Conservation (phyloP, 2,329 filamentous ascomycete genomes). For the Aspergillus ibericus region DNA sequence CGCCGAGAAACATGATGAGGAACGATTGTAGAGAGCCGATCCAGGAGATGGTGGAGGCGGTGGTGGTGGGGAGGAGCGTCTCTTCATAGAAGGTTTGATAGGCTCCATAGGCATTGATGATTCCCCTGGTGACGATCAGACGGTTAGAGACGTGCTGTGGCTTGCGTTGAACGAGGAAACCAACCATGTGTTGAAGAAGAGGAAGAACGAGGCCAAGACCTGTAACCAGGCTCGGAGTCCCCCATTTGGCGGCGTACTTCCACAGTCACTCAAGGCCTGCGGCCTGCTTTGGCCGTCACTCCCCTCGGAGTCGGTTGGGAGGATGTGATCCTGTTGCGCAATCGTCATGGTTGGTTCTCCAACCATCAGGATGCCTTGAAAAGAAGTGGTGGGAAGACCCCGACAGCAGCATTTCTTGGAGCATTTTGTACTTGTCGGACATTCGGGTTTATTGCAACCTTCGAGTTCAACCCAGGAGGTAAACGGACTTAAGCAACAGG, state of each 20-base stretch:
- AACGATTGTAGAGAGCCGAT: slow-evolving; percentile 53
- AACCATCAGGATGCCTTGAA: no score
- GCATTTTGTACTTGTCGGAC: no score
- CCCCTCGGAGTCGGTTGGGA: no score
- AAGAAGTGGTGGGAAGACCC: no score
- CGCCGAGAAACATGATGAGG: slow-evolving; percentile 47
- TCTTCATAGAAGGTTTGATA: slow-evolving; percentile 37
- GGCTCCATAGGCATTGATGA: slow-evolving; percentile 31
- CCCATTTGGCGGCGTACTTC: slow-evolving; percentile 21
- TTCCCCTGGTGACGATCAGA: slow-evolving; percentile 9
- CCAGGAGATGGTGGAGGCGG: slow-evolving; percentile 52
- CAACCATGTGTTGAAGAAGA: slow-evolving; percentile 37
- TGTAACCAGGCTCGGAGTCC: slow-evolving; percentile 37
- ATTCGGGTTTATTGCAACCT: no score
- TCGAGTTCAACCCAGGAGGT: no score
- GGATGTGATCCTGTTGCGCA: no score
- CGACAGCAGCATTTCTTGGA: no score
- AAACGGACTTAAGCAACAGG: no score
- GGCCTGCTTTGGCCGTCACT: no score
- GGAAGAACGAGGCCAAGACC: slow-evolving; percentile 30
- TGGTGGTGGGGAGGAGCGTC: slow-evolving; percentile 19
- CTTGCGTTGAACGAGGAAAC: neutral
- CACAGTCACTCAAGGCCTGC: no score
- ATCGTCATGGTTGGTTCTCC: no score
- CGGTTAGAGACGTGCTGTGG: neutral